phyloP scores from a whole-genome alignment of 2,329 filamentous ascomycete species.

The Phaeosphaeriaceae sp. region DNA sequence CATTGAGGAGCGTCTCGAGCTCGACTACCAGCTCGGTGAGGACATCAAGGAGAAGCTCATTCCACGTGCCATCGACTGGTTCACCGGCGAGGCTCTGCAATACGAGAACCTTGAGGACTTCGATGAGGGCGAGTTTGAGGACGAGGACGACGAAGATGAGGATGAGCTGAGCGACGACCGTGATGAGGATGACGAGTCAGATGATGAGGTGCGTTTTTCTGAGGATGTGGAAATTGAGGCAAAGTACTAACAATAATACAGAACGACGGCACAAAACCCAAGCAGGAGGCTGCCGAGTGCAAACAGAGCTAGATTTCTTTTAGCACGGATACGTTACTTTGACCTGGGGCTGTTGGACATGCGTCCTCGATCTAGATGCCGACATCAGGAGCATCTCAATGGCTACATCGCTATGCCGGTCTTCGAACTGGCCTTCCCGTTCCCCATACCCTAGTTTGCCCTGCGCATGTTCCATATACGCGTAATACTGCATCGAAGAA shows the following conservation, averaged over 20 bases:
- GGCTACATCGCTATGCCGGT: conserved; percentile 16
- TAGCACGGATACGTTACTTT: conserved; percentile 25
- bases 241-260: conserved; percentile 25
- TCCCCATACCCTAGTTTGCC: conserved; percentile 19
- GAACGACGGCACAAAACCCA: conserved; percentile 53
- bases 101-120: conserved; percentile 93
- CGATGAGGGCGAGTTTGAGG: conserved; percentile 82
- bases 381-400: conserved; percentile 34
- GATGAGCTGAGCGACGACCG: conserved; percentile 83
- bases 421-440: conserved; percentile 13
- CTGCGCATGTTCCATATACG: conserved; percentile 28
- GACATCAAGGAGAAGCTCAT: conserved; percentile 99
- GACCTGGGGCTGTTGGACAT: conserved; percentile 28
- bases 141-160: conserved; percentile 91
- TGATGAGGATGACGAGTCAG: conserved; percentile 70
- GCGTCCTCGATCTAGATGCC: conserved; percentile 40
- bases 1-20: conserved; percentile 95
- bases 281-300: conserved; percentile 55
- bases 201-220: conserved; percentile 47
- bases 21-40: conserved; percentile 98
- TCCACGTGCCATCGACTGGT: conserved; percentile 98
- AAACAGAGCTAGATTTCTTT: conserved; percentile 50
- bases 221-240: not conserved
- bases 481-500: conserved; percentile 40
- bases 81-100: conserved; percentile 95